Percentiles rank a stretch among this genome's conserved stretches.
phyloP scores from a whole-genome alignment of 164 flowering plant species.

The Sextonia rubra region DNA sequence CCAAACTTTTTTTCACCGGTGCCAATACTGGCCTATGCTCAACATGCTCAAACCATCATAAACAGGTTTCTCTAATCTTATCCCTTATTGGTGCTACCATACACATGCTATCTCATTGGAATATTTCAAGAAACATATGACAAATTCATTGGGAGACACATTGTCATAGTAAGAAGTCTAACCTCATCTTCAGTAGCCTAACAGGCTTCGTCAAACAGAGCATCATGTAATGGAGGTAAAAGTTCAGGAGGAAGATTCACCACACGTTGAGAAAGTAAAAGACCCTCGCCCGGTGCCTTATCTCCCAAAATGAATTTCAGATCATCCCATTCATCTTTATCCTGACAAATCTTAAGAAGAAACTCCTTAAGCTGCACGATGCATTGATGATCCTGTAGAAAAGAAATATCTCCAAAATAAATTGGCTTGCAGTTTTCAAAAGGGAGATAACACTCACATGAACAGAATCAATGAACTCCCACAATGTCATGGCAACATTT shows the following conservation, averaged over 20 bases:
- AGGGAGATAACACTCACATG: neutral
- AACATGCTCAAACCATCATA: too few relatives aligned
- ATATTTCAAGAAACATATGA: neutral
- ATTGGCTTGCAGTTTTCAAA: neutral
- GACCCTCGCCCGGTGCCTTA: constrained; percentile 55
- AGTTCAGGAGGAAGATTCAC: constrained; percentile 87
- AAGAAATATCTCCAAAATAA: neutral
- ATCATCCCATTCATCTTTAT: constrained; percentile 22
- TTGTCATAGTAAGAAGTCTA: constrained; percentile 15
- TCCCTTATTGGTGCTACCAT: too few relatives aligned
- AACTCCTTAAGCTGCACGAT: constrained; percentile 58
- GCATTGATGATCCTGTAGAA: constrained; percentile 53
- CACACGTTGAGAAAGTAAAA: constrained; percentile 77
- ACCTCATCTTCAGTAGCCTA: constrained; percentile 98
- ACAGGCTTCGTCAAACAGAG: constrained; percentile 83
- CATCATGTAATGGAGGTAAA: constrained; percentile 78
- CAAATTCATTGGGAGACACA: neutral
- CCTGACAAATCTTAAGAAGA: constrained; percentile 50
- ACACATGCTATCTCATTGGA: neutral
- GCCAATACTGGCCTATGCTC: too few relatives aligned
- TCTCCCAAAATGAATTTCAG: constrained; percentile 49
- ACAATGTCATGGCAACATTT: neutral
- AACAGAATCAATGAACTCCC: neutral
- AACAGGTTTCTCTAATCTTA: too few relatives aligned
- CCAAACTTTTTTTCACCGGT: too few relatives aligned